A percentile compares a stretch with the other conserved stretches of the same genome.
Conservation (phyloP, 257 asterid genomes). For the Plantago elongata region DNA sequence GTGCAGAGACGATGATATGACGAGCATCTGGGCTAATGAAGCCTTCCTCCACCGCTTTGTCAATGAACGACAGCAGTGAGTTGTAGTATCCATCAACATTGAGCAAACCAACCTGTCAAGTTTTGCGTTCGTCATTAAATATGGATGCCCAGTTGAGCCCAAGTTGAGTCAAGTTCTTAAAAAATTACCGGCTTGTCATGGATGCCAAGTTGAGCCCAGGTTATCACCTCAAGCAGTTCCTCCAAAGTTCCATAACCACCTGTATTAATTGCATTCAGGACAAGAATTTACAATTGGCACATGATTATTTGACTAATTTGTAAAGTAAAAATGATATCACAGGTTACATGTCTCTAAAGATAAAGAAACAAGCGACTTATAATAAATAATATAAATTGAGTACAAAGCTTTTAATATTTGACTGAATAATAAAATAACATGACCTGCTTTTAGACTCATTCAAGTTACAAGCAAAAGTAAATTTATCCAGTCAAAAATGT, state of each 20-base stretch:
- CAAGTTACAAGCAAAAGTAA: constrained; percentile 8
- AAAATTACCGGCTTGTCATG: constrained; percentile 87
- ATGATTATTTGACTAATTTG: neutral
- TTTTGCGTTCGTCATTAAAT: neutral
- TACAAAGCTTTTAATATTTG: neutral
- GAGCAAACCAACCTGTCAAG: constrained; percentile 78
- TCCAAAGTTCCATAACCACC: constrained; percentile 99
- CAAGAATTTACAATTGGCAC: neutral
- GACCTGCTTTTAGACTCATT: constrained; percentile 2
- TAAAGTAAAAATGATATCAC: constrained; percentile 7
- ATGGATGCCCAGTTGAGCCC: too few species aligned
- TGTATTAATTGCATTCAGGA: constrained; percentile 22
- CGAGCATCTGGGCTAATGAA: constrained; percentile 84
- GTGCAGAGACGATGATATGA: constrained; percentile 86
- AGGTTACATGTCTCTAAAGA: constrained; percentile 6
- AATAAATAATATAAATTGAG: neutral
- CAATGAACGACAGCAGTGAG: constrained; percentile 72
- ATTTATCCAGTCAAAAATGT: constrained; percentile 18
- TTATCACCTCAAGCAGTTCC: constrained; percentile 93
- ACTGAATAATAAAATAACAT: neutral
- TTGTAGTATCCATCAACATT: constrained; percentile 91
- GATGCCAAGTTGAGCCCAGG: constrained; percentile 99
- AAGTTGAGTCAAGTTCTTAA: neutral
- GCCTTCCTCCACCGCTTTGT: constrained; percentile 92
- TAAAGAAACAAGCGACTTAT: neutral